These are phyloP conservation scores for Desmodesmus armatus DNA, from an alignment of 139 green algal species.

Conservation along the genomic window DNA sequence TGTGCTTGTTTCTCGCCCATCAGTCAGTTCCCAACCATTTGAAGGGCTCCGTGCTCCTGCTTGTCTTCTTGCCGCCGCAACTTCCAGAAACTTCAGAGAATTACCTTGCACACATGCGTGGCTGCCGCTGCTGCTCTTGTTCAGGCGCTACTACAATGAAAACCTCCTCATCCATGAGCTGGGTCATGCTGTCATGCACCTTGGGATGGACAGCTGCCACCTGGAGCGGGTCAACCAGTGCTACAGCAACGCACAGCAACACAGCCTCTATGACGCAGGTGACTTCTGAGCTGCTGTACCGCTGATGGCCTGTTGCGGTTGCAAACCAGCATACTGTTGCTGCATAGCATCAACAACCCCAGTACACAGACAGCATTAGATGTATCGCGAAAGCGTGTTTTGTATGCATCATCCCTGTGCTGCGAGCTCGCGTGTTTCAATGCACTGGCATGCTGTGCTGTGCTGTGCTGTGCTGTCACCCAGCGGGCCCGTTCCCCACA, in stretches of 20 bases:
- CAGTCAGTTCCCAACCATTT: background rate
- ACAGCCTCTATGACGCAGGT: conserved; percentile 44
- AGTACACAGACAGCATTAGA: too few species aligned
- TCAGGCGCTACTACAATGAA: conserved; percentile 26
- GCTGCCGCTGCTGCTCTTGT: background rate
- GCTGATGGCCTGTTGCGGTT: background rate
- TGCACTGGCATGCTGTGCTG: too few species aligned
- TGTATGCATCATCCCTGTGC: too few species aligned
- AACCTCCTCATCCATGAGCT: conserved; percentile 36
- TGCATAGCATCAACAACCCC: too few species aligned
- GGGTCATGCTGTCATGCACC: conserved; percentile 65
- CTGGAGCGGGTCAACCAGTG: conserved; percentile 8
- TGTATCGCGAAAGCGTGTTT: too few species aligned
- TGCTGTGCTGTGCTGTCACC: too few species aligned
- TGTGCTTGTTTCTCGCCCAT: background rate
- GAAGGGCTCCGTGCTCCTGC: background rate
- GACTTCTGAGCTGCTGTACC: background rate
- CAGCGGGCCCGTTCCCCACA: too few species aligned
- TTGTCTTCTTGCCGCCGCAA: too few species aligned
- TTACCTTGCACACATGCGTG: background rate
- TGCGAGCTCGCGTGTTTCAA: too few species aligned
- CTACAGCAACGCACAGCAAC: conserved; percentile 37
- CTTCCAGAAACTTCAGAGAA: too few species aligned
- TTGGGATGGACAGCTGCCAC: conserved; percentile 44
- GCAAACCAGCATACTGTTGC: background rate